Conservation (phyloP, 176 grass and related monocot genomes). For the Oryza glumipatula region DNA sequence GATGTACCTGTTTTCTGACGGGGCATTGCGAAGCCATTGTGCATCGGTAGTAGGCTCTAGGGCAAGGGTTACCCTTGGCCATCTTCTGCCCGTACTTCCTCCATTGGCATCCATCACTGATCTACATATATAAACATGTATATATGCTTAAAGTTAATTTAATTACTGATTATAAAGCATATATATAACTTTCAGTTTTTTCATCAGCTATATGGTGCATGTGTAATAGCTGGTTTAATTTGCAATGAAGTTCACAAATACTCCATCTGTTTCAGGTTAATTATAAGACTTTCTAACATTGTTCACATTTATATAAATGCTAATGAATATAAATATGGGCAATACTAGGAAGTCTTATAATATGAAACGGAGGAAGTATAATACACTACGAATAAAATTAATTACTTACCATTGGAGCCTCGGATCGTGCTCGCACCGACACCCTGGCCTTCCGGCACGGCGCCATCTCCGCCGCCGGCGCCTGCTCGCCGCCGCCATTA, state of each 20-base stretch:
- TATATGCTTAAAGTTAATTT: neutral
- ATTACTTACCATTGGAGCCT: slow-evolving; percentile 65
- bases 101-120: slow-evolving; percentile 88
- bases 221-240: neutral
- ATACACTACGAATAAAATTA: neutral
- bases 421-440: slow-evolving; percentile 80
- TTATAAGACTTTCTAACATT: too few relatives aligned
- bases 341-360: too few relatives aligned
- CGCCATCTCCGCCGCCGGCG: slow-evolving; percentile 41
- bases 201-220: too few relatives aligned
- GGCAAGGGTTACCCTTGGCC: slow-evolving; percentile 86
- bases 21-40: slow-evolving; percentile 77
- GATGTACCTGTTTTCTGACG: slow-evolving; percentile 78
- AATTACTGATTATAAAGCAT: neutral
- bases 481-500: slow-evolving; percentile 18
- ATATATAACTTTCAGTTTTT: neutral
- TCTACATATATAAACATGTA: slow-evolving; percentile 38
- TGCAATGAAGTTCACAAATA: neutral
- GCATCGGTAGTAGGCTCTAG: slow-evolving; percentile 81
- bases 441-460: slow-evolving; percentile 71
- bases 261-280: too few relatives aligned
- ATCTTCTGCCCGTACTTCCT: slow-evolving; percentile 96
- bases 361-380: too few relatives aligned
- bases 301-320: too few relatives aligned
- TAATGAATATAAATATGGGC: too few relatives aligned